Evolutionary conservation across 2,329 filamentous ascomycete genomes (phyloP), one percentile per base, ranked within the genome.

Genomic region (Trichoderma citrinoviride): DNA sequence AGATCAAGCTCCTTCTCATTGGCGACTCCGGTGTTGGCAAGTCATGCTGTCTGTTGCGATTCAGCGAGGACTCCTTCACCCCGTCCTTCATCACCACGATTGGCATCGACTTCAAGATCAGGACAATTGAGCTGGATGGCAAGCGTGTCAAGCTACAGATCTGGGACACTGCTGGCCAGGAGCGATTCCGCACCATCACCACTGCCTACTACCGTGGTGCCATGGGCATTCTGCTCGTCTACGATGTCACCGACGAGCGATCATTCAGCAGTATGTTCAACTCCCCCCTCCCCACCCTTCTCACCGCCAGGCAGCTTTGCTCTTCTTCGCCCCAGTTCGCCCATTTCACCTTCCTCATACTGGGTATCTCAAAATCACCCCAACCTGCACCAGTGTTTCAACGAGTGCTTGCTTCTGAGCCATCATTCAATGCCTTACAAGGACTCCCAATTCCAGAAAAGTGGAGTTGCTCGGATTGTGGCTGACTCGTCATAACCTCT

Each of bases 51-150:
- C 86, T 97, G 78, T 84, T 97, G 76, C 92, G 93, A 73, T 97
- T 97, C 84, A 96, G 92, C 80, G 93, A 97, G 82, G 93, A 97
- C 83, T 96, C 92, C 53, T 97, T 97, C 82, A 97, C 93, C 61
- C 93, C 93, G 49, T 96, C 92, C 72, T 97, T 97, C 85, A 97
- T 97, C 83, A 97, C 93, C 68, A 99, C 95, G 68, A 99, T 99
- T 80, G 95, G 95, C 72, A 98, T 99, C 83, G 95, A 99, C 82
- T 99, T 99, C 85, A 99, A 99, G 86, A 99, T 99, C 77, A 88
- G 95, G 71, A 99, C 95, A 70, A 99, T 99, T 81, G 95, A 99
- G 82, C 85, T 99, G 72, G 95, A 99, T 81, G 94, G 94, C 77
- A 99, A 99, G 87, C 87, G 94, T 68, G 95, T 99, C 74, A 99